Percentiles rank a stretch among this genome's conserved stretches.
Evolutionary conservation across 345 rosid species (phyloP).

Genomic region (Hibiscus tridactylites): DNA sequence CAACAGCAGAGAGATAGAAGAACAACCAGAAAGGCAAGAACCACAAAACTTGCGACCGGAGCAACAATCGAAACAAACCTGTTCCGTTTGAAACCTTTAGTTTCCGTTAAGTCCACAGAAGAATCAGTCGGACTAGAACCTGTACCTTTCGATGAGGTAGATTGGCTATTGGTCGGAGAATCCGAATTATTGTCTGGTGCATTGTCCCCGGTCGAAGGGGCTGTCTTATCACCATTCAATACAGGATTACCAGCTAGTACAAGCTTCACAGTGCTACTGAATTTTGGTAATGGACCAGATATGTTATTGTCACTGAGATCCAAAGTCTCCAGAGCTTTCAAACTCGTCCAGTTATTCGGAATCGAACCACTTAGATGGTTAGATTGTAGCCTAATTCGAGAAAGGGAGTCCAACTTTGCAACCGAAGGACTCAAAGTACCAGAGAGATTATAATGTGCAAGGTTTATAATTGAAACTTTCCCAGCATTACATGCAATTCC

Average conservation of each 20-base stretch:
- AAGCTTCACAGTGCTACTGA: constrained; percentile 25
- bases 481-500: constrained; percentile 29
- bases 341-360: constrained; percentile 52
- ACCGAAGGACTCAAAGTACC: constrained; percentile 61
- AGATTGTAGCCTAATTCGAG: constrained; percentile 33
- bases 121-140: constrained; percentile 19
- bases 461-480: constrained; percentile 27
- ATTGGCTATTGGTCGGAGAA: constrained; percentile 10
- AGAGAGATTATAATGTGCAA: constrained; percentile 40
- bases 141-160: constrained; percentile 13
- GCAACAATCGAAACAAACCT: constrained; percentile 37
- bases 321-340: constrained; percentile 40
- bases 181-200: constrained; percentile 20
- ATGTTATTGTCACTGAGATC: constrained; percentile 54
- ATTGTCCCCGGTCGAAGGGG: constrained; percentile 20
- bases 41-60: constrained; percentile 36
- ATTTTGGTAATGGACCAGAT: constrained; percentile 50
- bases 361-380: constrained; percentile 42
- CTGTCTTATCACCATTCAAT: constrained; percentile 9
- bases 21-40: constrained; percentile 32
- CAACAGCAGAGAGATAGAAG: constrained; percentile 41
- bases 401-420: constrained; percentile 36
- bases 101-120: constrained; percentile 17
- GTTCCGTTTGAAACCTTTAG: constrained; percentile 19
- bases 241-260: constrained; percentile 37